A percentile compares a stretch with the other conserved stretches of the same genome.
phyloP scores from a whole-genome alignment of 1,284 basidiomycete species.

The Peniophora sp. region DNA sequence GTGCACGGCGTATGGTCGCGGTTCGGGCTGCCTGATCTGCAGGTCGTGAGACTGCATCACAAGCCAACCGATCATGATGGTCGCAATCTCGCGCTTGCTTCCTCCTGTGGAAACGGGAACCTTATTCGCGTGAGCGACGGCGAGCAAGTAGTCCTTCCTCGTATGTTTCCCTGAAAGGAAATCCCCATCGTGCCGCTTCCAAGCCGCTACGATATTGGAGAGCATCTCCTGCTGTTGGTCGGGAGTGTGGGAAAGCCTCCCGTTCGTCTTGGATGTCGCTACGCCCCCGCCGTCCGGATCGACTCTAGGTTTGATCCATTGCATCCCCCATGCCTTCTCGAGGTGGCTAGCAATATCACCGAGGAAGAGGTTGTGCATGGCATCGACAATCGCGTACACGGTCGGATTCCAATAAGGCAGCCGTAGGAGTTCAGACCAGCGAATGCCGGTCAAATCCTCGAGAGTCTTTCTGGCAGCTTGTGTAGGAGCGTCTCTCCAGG shows the following conservation, averaged over 20 bases:
- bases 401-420: conserved; percentile 31
- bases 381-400: conserved; percentile 20
- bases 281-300: conserved; percentile 7
- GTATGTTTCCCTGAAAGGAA: too few relatives aligned
- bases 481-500: conserved; percentile 13
- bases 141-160: too few relatives aligned
- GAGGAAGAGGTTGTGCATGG: conserved; percentile 29
- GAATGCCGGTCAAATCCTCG: conserved; percentile 18
- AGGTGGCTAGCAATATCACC: conserved; percentile 21
- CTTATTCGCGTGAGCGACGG: too few relatives aligned
- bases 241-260: not conserved
- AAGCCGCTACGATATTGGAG: not conserved
- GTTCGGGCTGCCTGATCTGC: not conserved
- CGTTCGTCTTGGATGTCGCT: not conserved
- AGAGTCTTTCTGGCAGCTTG: conserved; percentile 7
- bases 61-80: too few relatives aligned
- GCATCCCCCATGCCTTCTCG: conserved; percentile 14
- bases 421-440: conserved; percentile 26
- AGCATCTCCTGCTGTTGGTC: not conserved
- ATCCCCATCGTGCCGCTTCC: too few relatives aligned
- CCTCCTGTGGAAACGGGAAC: not conserved
- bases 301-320: not conserved
- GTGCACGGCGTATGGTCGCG: not conserved
- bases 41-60: not conserved
- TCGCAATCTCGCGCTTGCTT: too few relatives aligned